Evolutionary conservation across 306 rosid species (phyloP).

Genomic region (Citrullus amarus): DNA sequence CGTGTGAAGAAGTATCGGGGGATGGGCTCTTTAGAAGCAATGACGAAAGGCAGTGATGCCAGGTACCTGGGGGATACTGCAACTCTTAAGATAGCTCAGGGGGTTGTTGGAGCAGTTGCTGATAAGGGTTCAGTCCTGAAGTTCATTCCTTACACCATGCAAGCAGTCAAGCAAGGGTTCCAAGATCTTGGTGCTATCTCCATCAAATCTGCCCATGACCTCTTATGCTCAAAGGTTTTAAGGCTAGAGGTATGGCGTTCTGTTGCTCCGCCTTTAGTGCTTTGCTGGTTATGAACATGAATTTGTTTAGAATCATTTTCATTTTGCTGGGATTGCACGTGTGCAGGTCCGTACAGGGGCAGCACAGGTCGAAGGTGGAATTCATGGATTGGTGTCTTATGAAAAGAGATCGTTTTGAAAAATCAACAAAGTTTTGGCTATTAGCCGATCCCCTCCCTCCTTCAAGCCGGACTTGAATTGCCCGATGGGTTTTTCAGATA

Average conservation of each 20-base stretch:
- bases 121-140: conserved; percentile 88
- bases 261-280: not conserved
- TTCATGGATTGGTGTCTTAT: conserved; percentile 77
- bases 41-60: conserved; percentile 89
- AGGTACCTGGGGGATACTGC: conserved; percentile 82
- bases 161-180: conserved; percentile 95
- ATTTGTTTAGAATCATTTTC: not conserved
- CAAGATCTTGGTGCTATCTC: conserved; percentile 93
- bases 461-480: not conserved
- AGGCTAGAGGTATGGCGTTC: conserved; percentile 70
- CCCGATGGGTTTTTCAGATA: not conserved
- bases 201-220: conserved; percentile 78
- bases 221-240: conserved; percentile 47
- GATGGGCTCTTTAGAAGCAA: conserved; percentile 98
- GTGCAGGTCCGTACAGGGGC: conserved; percentile 80
- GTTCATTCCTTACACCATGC: conserved; percentile 85
- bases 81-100: conserved; percentile 86
- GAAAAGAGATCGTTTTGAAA: conserved; percentile 65
- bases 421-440: not conserved
- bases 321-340: not conserved
- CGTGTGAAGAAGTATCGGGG: conserved; percentile 79
- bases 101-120: conserved; percentile 89
- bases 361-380: conserved; percentile 92
- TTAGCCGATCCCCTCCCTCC: not conserved
- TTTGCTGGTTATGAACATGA: not conserved